Base-by-base conservation (phyloP, 139 green algal genomes). In the Volvox reticuliferus region DNA sequence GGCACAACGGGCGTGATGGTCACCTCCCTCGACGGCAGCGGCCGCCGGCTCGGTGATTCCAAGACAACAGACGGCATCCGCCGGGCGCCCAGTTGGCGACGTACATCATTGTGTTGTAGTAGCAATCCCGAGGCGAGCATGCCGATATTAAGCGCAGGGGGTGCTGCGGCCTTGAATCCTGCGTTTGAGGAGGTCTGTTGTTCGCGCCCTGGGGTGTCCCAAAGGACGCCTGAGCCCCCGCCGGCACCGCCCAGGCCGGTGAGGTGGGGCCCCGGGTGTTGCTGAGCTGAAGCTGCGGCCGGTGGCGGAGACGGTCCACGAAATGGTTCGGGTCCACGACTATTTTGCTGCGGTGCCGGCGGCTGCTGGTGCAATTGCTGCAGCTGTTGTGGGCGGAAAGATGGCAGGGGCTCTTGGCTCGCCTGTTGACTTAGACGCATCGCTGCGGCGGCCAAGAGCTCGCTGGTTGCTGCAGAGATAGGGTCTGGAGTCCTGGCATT, bases 21-120 rank as follows among this genome's bases (percentile, higher is more conserved):
- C 44, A 12, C 36, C 36, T 84, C 78, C 20, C 36, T 32, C 12
- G 78, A 67, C 36, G 37, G 21, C 78, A 67, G 36, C 78, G 30
- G 36, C 37, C 78, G 78, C 19, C 78, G 78, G 19, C 78, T 44
- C 37, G 78, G 16, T 20, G 76, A 18, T 26, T 84, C 78, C 78
- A 84, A 33, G 19, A 84, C 78, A 13, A 84, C 78, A 14, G 78
- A 84, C 6, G 78, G 78, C 78, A 61, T 24, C 75, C 75, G 75
- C 0, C 75, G 75, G 33, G 75, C 33, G 16, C 75, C 75, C 14
- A 81, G 30, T 35, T 81, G 75, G 28, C 71, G 71, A 21, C 71
- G 65, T 73, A 73, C 65, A 28, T 79, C 71, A n/a, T 2, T 79
- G 71, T 37, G 36, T 9, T n/a, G 75, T 20, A 30, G 17, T 35